A percentile compares a stretch with the other conserved stretches of the same genome.
These are phyloP conservation scores for Niebla homalea DNA, from an alignment of 495 filamentous ascomycete species.

Conservation along the genomic window DNA sequence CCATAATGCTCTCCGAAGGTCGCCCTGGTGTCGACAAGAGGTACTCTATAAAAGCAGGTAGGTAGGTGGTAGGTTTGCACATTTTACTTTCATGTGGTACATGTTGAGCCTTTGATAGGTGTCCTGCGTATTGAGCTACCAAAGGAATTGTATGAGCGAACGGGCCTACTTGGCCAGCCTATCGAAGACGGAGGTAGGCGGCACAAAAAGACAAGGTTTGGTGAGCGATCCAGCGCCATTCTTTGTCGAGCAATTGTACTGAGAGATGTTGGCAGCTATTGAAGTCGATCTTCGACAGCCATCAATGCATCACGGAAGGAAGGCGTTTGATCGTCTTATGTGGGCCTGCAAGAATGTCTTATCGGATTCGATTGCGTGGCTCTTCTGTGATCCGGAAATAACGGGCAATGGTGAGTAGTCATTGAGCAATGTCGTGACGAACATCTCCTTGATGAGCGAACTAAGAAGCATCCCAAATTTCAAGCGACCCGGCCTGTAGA, in stretches of 20 bases:
- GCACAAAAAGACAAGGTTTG: conserved; percentile 45
- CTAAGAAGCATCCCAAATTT: neutral
- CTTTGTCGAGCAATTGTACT: neutral
- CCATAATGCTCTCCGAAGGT: conserved; percentile 87
- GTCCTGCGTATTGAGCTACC: conserved; percentile 64
- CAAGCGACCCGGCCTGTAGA: conserved; percentile 34
- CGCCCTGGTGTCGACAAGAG: conserved; percentile 65
- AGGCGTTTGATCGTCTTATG: conserved; percentile 72
- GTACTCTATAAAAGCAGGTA: conserved; percentile 61
- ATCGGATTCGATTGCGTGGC: conserved; percentile 57
- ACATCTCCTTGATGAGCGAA: neutral
- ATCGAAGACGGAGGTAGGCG: conserved; percentile 44
- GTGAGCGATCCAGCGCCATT: conserved; percentile 20
- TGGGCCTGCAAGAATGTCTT: conserved; percentile 80
- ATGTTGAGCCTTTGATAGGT: conserved; percentile 29
- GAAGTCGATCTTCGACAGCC: conserved; percentile 67
- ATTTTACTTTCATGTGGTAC: neutral
- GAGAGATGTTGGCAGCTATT: conserved; percentile 41
- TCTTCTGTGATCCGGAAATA: conserved; percentile 53
- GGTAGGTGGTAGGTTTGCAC: neutral
- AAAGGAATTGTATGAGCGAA: conserved; percentile 73
- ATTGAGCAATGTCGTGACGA: neutral
- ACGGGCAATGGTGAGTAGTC: neutral
- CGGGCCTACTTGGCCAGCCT: conserved; percentile 68
- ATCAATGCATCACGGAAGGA: conserved; percentile 82